Conservation (phyloP, 163 green algal species). For the Chloromonas sp. region DNA sequence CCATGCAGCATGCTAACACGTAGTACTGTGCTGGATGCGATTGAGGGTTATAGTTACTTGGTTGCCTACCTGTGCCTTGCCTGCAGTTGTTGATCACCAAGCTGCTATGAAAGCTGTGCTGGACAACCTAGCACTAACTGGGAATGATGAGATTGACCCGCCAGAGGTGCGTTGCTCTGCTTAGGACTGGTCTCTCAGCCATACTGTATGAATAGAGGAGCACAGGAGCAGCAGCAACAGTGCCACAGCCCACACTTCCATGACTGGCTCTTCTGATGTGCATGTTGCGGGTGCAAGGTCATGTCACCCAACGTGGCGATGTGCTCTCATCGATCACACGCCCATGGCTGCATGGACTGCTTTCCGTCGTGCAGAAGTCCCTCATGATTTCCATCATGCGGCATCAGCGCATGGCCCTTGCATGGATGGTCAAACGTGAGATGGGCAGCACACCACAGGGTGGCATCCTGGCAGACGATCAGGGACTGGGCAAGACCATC, state of each 20-base stretch:
- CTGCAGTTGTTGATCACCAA: background rate
- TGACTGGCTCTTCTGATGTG: too few relatives aligned
- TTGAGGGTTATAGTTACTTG: too few relatives aligned
- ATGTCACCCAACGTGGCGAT: too few relatives aligned
- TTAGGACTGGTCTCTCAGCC: too few relatives aligned
- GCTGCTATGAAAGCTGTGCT: background rate
- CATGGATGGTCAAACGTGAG: constrained; percentile 82
- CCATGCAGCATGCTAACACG: too few relatives aligned
- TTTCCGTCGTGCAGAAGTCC: constrained; percentile 30
- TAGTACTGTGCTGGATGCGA: too few relatives aligned
- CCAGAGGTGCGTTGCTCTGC: background rate
- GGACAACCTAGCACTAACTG: background rate
- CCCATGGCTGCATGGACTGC: background rate
- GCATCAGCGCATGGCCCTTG: constrained; percentile 77
- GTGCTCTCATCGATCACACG: too few relatives aligned
- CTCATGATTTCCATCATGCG: constrained; percentile 56
- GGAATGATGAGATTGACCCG: background rate
- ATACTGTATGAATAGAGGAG: too few relatives aligned
- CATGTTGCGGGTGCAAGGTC: too few relatives aligned
- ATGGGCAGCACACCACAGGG: constrained; percentile 18
- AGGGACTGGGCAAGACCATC: constrained; percentile 88
- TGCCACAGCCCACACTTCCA: too few relatives aligned
- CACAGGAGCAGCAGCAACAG: too few relatives aligned
- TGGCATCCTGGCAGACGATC: constrained; percentile 86
- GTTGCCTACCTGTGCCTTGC: too few relatives aligned